Base-by-base conservation (phyloP, 176 grass and related monocot species). In the Pharus latifolius region DNA sequence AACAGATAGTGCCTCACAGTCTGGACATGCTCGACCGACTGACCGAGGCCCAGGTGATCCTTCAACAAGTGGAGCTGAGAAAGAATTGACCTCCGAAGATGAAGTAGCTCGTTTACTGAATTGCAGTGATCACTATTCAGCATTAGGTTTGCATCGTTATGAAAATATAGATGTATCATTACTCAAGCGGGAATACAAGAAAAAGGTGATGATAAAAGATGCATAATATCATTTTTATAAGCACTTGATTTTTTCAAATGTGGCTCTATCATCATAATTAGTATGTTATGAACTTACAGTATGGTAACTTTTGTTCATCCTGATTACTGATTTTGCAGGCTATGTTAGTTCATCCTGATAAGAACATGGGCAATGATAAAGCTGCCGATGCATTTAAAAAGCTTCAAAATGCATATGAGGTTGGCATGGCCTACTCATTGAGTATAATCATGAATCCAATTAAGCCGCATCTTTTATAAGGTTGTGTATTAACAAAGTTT, bases 401-500 rank as follows among this genome's bases (percentile, higher is more conserved):
- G 74, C 90, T 99, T 82, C 95, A 99, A 94, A 99, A 94, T 76
- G 90, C 90, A 79, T 99, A 99, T 40, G 95, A 99, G 95, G 95
- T 99, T 75, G 16, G 62, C 3, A 17, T 68, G 11, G 62, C 63
- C 51, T 74, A 10, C 19, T 80, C 76, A 26, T 77, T 65, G 60
- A 59, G 30, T 72, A 32, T 59, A 51, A 49, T 45, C 9, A 51
- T 18, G 1, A 6, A 63, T 43, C 22, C 23, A 27, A 64, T 76
- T 15, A 17, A 35, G 40, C 25, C 32, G 0, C 16, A 51, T 72
- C n/a, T 64, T 61, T 59, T 19, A 48, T 63, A 56, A 32, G 67
- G 17, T 16, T 15, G 20, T 74, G 28, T 38, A 80, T 80, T 78
- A 51, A 83, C 51, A 62, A 60, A 56, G 25, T 81, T 49, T 16